Evolutionary conservation across 1,284 basidiomycete genomes (phyloP).

Genomic region (Rhodotorula sp.): DNA sequence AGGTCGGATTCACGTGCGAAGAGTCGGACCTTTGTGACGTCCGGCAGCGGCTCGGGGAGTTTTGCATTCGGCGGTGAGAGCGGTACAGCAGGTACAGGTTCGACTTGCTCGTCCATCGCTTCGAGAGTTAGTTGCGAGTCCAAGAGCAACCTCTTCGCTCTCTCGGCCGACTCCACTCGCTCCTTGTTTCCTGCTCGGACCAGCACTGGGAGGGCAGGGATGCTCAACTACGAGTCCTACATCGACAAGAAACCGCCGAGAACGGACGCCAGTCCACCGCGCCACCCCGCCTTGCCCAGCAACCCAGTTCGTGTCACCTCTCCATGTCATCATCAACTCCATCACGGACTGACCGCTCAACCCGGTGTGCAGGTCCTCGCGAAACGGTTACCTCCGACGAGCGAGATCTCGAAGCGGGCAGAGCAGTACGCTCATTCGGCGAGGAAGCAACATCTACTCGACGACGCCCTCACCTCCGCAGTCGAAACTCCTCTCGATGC

Average conservation of each 20-base stretch:
- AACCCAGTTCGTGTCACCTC: neutral
- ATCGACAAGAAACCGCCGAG: neutral
- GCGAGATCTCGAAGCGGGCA: slow-evolving; percentile 1
- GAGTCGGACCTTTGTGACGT: slow-evolving; percentile 3
- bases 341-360: neutral
- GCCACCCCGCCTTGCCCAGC: neutral
- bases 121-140: too few relatives aligned
- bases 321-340: neutral
- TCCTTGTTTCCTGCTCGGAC: neutral
- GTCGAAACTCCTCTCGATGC: slow-evolving; percentile 13
- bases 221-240: neutral
- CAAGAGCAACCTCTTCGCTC: too few relatives aligned
- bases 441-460: slow-evolving; percentile 10
- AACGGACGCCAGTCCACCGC: neutral
- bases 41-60: neutral
- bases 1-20: neutral
- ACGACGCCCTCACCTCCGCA: slow-evolving; percentile 7
- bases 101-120: too few relatives aligned
- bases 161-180: neutral
- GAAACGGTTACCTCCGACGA: neutral
- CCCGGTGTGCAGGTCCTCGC: neutral
- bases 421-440: neutral
- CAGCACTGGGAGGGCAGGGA: neutral
- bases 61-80: too few relatives aligned
- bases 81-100: too few relatives aligned